These are phyloP conservation scores for Phytophthora boehmeriae DNA, from an alignment of 352 stramenopile genomes.

Conservation along the genomic window DNA sequence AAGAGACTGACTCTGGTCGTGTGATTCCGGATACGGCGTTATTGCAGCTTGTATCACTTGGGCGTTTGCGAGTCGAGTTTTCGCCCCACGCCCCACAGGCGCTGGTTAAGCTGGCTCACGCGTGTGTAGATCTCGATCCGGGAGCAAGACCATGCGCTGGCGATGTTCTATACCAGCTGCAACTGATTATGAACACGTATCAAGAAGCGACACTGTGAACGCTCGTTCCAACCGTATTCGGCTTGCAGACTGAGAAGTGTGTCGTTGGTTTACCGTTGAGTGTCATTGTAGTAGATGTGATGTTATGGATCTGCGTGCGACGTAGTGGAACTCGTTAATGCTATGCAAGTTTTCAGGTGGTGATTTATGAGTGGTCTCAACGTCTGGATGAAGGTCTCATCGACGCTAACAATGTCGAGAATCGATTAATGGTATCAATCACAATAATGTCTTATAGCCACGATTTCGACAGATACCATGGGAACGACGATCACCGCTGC, in stretches of 20 bases:
- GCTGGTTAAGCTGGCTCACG: slow-evolving; percentile 32
- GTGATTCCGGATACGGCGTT: slow-evolving; percentile 38
- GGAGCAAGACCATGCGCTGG: slow-evolving; percentile 37
- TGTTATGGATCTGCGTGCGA: too few relatives aligned
- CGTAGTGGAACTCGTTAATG: too few relatives aligned
- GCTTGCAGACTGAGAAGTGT: too few relatives aligned
- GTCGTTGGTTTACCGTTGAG: neutral
- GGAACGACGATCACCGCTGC: slow-evolving; percentile 9
- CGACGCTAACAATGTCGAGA: neutral
- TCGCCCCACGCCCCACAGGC: slow-evolving; percentile 26
- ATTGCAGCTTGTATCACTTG: slow-evolving; percentile 52
- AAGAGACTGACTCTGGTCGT: slow-evolving; percentile 25
- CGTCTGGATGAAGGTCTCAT: too few relatives aligned
- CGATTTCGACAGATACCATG: slow-evolving; percentile 4
- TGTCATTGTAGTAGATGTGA: neutral
- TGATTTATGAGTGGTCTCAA: too few relatives aligned
- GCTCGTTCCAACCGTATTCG: neutral
- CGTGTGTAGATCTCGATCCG: slow-evolving; percentile 43
- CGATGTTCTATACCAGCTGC: slow-evolving; percentile 44
- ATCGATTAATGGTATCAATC: neutral
- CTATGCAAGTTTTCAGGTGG: neutral
- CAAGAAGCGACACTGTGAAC: slow-evolving; percentile 28
- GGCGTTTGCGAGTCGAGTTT: slow-evolving; percentile 41
- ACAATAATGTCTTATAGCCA: neutral
- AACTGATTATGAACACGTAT: slow-evolving; percentile 42